These are phyloP conservation scores for Penicillium vulpinum DNA, from an alignment of 2,329 filamentous ascomycete genomes.

Conservation along the genomic window DNA sequence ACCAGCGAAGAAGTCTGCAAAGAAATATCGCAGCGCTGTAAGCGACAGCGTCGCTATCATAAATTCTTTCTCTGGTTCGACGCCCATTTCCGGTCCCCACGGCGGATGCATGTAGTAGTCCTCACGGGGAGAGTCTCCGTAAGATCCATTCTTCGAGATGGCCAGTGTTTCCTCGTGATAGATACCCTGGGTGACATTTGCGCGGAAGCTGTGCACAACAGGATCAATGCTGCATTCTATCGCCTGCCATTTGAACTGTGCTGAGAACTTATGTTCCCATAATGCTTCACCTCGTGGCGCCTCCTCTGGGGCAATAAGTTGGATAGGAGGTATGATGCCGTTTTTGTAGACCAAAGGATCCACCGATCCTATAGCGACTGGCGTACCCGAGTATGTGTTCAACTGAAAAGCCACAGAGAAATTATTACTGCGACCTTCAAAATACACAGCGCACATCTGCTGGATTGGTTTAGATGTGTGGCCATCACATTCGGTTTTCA, in stretches of 20 bases:
- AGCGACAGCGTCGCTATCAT: background rate
- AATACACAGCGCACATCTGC: background rate
- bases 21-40: background rate
- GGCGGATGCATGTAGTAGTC: background rate
- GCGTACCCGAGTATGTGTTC: background rate
- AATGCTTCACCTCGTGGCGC: background rate
- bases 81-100: background rate
- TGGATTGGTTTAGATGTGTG: background rate
- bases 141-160: background rate
- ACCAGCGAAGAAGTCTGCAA: background rate
- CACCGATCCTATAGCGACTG: background rate
- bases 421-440: background rate
- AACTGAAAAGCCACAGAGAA: background rate
- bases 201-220: background rate
- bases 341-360: background rate
- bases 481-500: background rate
- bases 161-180: slow-evolving; percentile 1
- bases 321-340: background rate
- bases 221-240: background rate
- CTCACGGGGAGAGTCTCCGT: background rate
- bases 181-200: background rate
- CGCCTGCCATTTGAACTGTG: slow-evolving; percentile 1
- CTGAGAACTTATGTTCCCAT: background rate
- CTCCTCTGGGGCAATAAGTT: background rate
- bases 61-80: background rate